Evolutionary conservation across 108 stramenopile genomes (phyloP).

Genomic region (Skeletonema grethae): DNA sequence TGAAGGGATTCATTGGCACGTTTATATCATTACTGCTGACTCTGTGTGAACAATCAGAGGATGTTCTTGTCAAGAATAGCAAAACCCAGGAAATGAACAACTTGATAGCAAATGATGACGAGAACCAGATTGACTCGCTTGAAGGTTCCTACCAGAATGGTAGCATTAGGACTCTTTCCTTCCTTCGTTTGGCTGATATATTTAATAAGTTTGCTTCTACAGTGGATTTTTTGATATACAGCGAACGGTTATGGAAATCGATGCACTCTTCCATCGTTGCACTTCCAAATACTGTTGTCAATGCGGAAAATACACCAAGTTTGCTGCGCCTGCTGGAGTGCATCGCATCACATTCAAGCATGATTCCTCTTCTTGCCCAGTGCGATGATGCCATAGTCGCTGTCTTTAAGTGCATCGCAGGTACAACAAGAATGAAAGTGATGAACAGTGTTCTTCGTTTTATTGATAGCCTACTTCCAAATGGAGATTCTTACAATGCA

Average conservation of each 20-base stretch:
- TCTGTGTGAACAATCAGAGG: slow-evolving; percentile 51
- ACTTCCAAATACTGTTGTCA: slow-evolving; percentile 73
- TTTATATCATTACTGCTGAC: slow-evolving; percentile 64
- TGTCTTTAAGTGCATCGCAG: slow-evolving; percentile 69
- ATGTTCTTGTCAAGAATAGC: slow-evolving; percentile 28
- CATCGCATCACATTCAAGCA: slow-evolving; percentile 51
- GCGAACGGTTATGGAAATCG: slow-evolving; percentile 58
- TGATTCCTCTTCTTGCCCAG: slow-evolving; percentile 51
- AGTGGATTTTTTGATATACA: slow-evolving; percentile 55
- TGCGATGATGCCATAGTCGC: slow-evolving; percentile 51
- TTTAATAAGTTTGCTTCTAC: slow-evolving; percentile 61
- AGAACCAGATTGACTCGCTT: slow-evolving; percentile 11
- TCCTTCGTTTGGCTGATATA: slow-evolving; percentile 65
- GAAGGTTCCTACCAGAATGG: slow-evolving; percentile 44
- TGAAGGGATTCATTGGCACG: slow-evolving; percentile 48
- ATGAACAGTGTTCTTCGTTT: slow-evolving; percentile 57
- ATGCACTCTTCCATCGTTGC: slow-evolving; percentile 54
- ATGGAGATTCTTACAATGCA: slow-evolving; percentile 23
- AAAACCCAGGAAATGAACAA: slow-evolving; percentile 25
- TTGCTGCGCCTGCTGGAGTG: slow-evolving; percentile 60
- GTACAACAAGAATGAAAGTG: slow-evolving; percentile 53
- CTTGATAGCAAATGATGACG: slow-evolving; percentile 16
- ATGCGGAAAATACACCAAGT: slow-evolving; percentile 72
- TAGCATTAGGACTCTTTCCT: slow-evolving; percentile 64
- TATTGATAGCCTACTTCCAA: slow-evolving; percentile 68